These are phyloP conservation scores for Lophiotrema nucula DNA, from an alignment of 495 filamentous ascomycete species.

Conservation along the genomic window DNA sequence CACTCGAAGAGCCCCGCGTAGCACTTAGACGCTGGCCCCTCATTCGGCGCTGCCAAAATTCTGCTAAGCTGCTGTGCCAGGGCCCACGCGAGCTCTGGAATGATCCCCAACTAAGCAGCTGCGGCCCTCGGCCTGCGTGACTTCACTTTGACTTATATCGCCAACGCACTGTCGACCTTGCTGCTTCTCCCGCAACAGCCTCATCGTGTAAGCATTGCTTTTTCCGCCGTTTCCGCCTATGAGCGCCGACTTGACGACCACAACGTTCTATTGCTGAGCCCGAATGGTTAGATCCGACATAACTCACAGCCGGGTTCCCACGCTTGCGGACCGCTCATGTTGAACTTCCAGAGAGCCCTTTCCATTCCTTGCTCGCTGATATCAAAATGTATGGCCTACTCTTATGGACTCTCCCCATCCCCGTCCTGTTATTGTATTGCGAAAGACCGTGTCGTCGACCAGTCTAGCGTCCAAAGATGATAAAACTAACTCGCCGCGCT, in stretches of 20 bases:
- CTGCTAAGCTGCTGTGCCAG: slow-evolving; percentile 16
- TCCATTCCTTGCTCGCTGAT: slow-evolving; percentile 14
- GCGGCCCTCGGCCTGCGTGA: slow-evolving; percentile 5
- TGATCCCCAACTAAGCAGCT: slow-evolving; percentile 9
- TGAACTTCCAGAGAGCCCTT: slow-evolving; percentile 13
- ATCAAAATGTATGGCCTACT: slow-evolving; percentile 32
- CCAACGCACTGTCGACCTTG: slow-evolving; percentile 14
- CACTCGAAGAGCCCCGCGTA: slow-evolving; percentile 11
- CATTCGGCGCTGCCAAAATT: slow-evolving; percentile 14
- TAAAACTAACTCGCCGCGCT: slow-evolving; percentile 30
- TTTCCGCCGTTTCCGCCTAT: slow-evolving; percentile 20
- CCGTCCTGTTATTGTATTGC: slow-evolving; percentile 5
- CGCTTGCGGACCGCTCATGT: slow-evolving; percentile 17
- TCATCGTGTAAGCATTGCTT: slow-evolving; percentile 14
- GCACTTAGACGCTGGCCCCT: slow-evolving; percentile 8
- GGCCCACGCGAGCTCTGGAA: slow-evolving; percentile 27
- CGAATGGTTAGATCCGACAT: slow-evolving; percentile 24
- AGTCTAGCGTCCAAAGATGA: slow-evolving; percentile 32
- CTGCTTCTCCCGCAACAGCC: slow-evolving; percentile 10
- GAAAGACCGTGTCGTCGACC: slow-evolving; percentile 25
- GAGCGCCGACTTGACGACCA: slow-evolving; percentile 20
- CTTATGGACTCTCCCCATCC: slow-evolving; percentile 24
- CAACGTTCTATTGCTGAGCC: neutral
- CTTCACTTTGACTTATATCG: slow-evolving; percentile 21
- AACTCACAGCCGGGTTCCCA: neutral